Conservation (phyloP, 2,329 filamentous ascomycete species). For the Beauveria scarabaeidicola region DNA sequence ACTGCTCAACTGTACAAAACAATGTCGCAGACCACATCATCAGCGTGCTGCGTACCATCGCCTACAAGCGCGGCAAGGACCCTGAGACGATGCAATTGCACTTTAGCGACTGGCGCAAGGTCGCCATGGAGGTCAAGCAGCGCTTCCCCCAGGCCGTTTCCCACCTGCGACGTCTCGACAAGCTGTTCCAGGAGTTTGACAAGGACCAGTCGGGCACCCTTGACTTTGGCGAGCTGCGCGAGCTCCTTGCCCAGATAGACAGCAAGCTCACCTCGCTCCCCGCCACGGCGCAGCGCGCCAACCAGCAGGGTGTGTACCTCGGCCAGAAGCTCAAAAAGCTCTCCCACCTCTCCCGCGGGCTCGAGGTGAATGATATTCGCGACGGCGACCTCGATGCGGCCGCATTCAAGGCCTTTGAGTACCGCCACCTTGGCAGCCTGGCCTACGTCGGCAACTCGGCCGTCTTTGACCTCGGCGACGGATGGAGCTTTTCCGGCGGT, state of each 20-base stretch:
- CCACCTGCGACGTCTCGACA: slow-evolving; percentile 83
- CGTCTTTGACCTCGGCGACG: slow-evolving; percentile 79
- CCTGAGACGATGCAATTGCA: slow-evolving; percentile 79
- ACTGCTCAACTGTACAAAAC: slow-evolving; percentile 95
- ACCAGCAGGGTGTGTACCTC: slow-evolving; percentile 91
- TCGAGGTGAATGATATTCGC: slow-evolving; percentile 69
- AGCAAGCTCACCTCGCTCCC: slow-evolving; percentile 88
- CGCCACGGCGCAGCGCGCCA: slow-evolving; percentile 89
- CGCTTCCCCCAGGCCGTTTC: slow-evolving; percentile 85
- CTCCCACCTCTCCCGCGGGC: slow-evolving; percentile 64
- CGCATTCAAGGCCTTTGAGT: slow-evolving; percentile 90
- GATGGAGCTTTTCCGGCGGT: slow-evolving; percentile 71
- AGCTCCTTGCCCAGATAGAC: slow-evolving; percentile 87
- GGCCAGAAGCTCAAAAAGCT: slow-evolving; percentile 92
- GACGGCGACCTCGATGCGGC: slow-evolving; percentile 89
- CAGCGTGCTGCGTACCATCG: slow-evolving; percentile 77
- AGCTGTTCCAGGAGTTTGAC: slow-evolving; percentile 86
- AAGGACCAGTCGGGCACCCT: slow-evolving; percentile 87
- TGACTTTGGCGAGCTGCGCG: slow-evolving; percentile 84
- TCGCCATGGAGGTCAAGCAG: slow-evolving; percentile 75
- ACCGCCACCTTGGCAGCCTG: slow-evolving; percentile 81
- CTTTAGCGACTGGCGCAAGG: slow-evolving; percentile 79
- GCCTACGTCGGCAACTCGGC: slow-evolving; percentile 96
- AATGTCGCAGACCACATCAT: slow-evolving; percentile 89
- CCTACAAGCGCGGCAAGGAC: slow-evolving; percentile 86